Evolutionary conservation across 2,329 filamentous ascomycete species (phyloP), one percentile per base, ranked within the genome.

Genomic region (Botrytis galanthina): DNA sequence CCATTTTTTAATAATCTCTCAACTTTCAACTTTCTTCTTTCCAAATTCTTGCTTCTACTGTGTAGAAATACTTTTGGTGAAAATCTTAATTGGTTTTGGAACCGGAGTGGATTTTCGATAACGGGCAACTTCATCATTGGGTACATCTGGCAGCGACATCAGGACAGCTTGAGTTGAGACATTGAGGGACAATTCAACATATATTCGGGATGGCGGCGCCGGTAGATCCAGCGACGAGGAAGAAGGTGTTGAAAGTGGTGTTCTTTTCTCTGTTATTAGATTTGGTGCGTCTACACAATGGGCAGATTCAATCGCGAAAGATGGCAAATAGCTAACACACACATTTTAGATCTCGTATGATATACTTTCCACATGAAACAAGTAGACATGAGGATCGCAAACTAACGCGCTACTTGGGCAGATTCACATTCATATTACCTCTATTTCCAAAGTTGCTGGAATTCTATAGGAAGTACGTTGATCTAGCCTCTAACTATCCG

Each of bases 361-460:
- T 71, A 70, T 29, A 71, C 35, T 20, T 69, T 48, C 63, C 42
- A 26, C 29, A 42, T 39, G 4, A 29, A 69, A 69, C 26, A 26
- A 14, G 32, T 20, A 37, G 44, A 35, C 32, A 39, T 37, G 44
- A n/a, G 6, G 59, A 62, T 37, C 18, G 42, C 10, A 46, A n/a
- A 67, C 70, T 72, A 29, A 73, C 29, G 16, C 12, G 46, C 44
- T 70, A 67, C 46, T 64, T 39, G 61, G 74, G 76, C 62, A 78
- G 76, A 73, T 99, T 99, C 83, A 99, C 96, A 44, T 98, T 99
- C 82, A 98, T 98, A 81, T 91, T 99, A 14, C 96, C 96, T 0
- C 89, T 99, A 51, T 99, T 98, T 82, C 96, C 95, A 12, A 95
- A 94, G 74, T 91, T 99, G 62, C 92, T 98, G 83, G 92, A 97